These are phyloP conservation scores for Neurospora sp. DNA, from an alignment of 495 filamentous ascomycete species.

Conservation along the genomic window DNA sequence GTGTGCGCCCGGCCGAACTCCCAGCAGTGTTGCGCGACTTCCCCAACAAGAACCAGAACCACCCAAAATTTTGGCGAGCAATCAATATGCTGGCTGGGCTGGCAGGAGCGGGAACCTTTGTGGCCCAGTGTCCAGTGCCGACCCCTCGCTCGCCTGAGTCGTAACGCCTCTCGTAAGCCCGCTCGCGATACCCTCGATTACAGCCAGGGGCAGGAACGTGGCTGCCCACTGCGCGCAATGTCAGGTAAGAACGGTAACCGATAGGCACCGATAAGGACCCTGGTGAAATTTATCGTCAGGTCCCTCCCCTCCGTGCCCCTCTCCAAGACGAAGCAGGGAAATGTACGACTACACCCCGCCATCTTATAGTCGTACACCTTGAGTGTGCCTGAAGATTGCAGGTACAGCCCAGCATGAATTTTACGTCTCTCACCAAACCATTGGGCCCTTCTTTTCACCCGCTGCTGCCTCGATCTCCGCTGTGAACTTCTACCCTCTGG, in stretches of 20 bases:
- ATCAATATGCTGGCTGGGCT: not conserved
- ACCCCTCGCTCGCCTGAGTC: not conserved
- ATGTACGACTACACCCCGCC: not conserved
- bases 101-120: not conserved
- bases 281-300: not conserved
- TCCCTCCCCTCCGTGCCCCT: not conserved
- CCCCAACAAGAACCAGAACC: slow-evolving; percentile 26
- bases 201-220: not conserved
- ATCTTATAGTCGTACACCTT: not conserved
- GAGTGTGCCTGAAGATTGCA: not conserved
- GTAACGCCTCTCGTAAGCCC: not conserved
- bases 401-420: not conserved
- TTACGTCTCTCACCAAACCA: not conserved
- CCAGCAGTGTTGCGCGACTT: slow-evolving; percentile 11
- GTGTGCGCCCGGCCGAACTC: not conserved
- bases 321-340: not conserved
- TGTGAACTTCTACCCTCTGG: not conserved
- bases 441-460: not conserved
- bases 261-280: not conserved
- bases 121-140: not conserved
- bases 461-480: not conserved
- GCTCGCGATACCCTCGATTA: not conserved
- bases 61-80: slow-evolving; percentile 21
- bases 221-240: not conserved
- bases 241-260: not conserved